Conservation (phyloP, 2,329 filamentous ascomycete genomes). For the Paraconiothyrium brasiliense region DNA sequence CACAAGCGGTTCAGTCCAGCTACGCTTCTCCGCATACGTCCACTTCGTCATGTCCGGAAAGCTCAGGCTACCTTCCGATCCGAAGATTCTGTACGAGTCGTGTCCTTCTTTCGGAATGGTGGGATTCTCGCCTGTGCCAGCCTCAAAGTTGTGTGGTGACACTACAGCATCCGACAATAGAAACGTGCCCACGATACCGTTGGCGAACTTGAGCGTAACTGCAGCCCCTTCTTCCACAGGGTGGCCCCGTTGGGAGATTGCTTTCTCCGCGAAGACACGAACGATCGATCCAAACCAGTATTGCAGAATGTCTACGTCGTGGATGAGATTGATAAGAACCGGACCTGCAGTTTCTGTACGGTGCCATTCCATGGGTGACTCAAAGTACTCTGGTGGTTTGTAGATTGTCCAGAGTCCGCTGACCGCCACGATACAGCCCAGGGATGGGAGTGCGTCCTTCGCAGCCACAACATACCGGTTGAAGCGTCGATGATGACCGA, state of each 20-base stretch:
- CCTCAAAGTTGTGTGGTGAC: constrained; percentile 65
- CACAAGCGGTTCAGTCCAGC: constrained; percentile 53
- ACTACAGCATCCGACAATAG: constrained; percentile 63
- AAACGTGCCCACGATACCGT: constrained; percentile 66
- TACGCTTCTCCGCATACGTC: constrained; percentile 57
- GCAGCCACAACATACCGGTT: constrained; percentile 64
- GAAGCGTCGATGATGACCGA: constrained; percentile 69
- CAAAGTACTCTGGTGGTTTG: constrained; percentile 64
- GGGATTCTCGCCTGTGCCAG: constrained; percentile 68
- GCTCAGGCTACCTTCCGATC: constrained; percentile 61
- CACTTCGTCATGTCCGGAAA: constrained; percentile 63
- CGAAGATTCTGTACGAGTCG: constrained; percentile 66
- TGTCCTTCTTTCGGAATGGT: constrained; percentile 55
- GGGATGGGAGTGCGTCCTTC: constrained; percentile 56
- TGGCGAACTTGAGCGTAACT: constrained; percentile 62
- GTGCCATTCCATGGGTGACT: constrained; percentile 60
- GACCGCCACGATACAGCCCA: constrained; percentile 62
- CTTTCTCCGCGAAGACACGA: constrained; percentile 62
- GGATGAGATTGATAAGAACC: constrained; percentile 68
- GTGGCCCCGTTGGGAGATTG: constrained; percentile 55
- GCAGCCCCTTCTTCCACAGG: constrained; percentile 67
- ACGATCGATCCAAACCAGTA: constrained; percentile 64
- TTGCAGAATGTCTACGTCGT: constrained; percentile 68
- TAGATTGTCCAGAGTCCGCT: constrained; percentile 64
- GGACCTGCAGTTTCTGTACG: constrained; percentile 57